Base-by-base conservation (phyloP, 2,329 filamentous ascomycete species). In the Cytospora mali region DNA sequence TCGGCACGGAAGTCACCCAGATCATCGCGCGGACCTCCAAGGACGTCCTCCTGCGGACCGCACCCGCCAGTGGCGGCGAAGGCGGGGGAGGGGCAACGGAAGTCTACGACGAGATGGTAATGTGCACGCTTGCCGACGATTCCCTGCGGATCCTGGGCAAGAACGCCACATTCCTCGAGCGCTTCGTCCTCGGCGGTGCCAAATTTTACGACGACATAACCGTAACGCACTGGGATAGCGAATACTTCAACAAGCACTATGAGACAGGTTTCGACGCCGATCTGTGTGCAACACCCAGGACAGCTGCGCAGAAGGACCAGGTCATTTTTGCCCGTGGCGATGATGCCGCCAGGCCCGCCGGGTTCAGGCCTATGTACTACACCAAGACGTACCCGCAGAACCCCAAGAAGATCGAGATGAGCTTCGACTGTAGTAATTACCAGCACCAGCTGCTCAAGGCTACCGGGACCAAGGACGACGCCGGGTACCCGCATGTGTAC, bases 371-470 rank as follows among this genome's bases (percentile, higher is more conserved):
- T 57, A 88, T 88, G 86, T 89, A 88, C 75, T 83, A 83, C 69
- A 88, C 85, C 67, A 84, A 87, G 61, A 82, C 80, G 58, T 88
- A 89, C 71, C 73, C 77, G 0, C 64, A 80, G 16, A 81, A 88
- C 67, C 78, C 79, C 1, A 81, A 77, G 2, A 84, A 86, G 69
- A 82, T 89, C 9, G 86, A 88, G 71, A 88, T 88, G 86, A 49
- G 46, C 62, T 92, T 91, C 74, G 88, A 92, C 73, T 90, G 87
- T 75, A 88, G 86, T 42, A 90, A 91, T 71, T 91, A 92, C 74
- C 89, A 92, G 71, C 81, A 87, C 51, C 89, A 92, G 70, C 89
- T 92, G 66, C 85, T 85, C 1, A 72, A 73, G 23, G 70, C 71
- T 0, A 71, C 69, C 21, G 55, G 64, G 11, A 42, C 67, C 1